These are phyloP conservation scores for Kodamaea leandrae DNA, from an alignment of 805 yeast species.

Conservation along the genomic window DNA sequence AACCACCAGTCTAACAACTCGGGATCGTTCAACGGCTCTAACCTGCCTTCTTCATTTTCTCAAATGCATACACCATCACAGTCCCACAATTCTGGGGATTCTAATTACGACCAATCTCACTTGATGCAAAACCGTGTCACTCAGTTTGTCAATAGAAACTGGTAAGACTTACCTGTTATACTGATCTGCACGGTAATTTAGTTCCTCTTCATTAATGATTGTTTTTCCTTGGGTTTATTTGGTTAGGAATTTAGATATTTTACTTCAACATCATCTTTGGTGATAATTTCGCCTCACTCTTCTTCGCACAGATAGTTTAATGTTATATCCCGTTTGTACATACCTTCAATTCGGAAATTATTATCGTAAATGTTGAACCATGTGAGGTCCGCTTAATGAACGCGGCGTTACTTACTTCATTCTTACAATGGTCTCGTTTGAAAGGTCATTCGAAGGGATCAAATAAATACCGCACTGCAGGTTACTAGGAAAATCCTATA, in stretches of 20 bases:
- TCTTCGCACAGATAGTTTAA: too few species aligned
- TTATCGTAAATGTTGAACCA: too few species aligned
- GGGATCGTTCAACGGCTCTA: not conserved
- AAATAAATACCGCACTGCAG: too few species aligned
- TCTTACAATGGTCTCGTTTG: too few species aligned
- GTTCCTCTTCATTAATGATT: not conserved
- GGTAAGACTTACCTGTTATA: conserved; percentile 9
- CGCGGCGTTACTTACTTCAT: too few species aligned
- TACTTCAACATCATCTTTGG: not conserved
- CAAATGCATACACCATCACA: conserved; percentile 5
- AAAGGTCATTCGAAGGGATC: too few species aligned
- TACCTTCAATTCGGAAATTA: too few species aligned
- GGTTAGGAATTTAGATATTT: not conserved
- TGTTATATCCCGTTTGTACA: too few species aligned
- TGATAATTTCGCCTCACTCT: not conserved
- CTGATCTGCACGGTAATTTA: too few species aligned
- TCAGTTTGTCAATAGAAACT: conserved; percentile 14
- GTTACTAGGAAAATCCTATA: too few species aligned
- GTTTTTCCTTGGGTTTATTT: not conserved
- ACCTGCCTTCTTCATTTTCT: not conserved
- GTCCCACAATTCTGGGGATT: conserved; percentile 3
- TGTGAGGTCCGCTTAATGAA: too few species aligned
- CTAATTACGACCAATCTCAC: conserved; percentile 12
- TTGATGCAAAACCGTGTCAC: conserved; percentile 14
- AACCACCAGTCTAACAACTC: conserved; percentile 6